Conservation (phyloP, 192 early-diverging fungal genomes). For the Gamsiella multidivaricata region DNA sequence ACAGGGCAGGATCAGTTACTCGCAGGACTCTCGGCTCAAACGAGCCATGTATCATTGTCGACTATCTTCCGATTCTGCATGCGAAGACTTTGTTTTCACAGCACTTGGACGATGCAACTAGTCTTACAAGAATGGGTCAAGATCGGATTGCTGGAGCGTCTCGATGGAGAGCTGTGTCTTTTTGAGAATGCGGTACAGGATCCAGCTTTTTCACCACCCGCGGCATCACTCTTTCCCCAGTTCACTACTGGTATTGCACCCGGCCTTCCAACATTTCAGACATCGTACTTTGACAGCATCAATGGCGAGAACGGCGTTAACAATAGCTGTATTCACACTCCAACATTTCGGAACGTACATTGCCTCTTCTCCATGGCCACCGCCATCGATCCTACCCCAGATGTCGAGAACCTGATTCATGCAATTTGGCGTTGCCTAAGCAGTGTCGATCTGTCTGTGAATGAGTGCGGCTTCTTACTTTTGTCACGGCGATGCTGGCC, state of each 20-base stretch:
- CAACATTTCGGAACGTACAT: slow-evolving; percentile 20
- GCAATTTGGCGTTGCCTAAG: slow-evolving; percentile 61
- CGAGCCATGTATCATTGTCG: slow-evolving; percentile 17
- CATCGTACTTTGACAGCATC: slow-evolving; percentile 18
- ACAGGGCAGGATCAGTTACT: slow-evolving; percentile 19
- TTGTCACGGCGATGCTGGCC: slow-evolving; percentile 66
- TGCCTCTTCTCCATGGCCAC: slow-evolving; percentile 64
- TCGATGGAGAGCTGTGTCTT: slow-evolving; percentile 55
- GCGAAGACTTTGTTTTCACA: slow-evolving; percentile 54
- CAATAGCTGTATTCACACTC: background rate
- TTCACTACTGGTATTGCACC: background rate
- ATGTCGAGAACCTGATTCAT: slow-evolving; percentile 64
- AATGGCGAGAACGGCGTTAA: background rate
- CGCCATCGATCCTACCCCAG: slow-evolving; percentile 62
- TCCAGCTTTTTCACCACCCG: background rate
- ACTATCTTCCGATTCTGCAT: slow-evolving; percentile 27
- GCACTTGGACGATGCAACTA: slow-evolving; percentile 27
- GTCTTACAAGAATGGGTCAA: slow-evolving; percentile 67
- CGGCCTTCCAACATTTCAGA: slow-evolving; percentile 16
- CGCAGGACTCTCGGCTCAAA: slow-evolving; percentile 17
- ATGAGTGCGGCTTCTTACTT: slow-evolving; percentile 65
- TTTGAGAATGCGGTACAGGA: slow-evolving; percentile 16
- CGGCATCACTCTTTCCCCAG: background rate
- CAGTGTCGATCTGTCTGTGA: slow-evolving; percentile 62
- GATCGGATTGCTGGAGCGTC: slow-evolving; percentile 64